phyloP scores from a whole-genome alignment of 2,329 filamentous ascomycete genomes.

The Coleophoma eucalyptorum region DNA sequence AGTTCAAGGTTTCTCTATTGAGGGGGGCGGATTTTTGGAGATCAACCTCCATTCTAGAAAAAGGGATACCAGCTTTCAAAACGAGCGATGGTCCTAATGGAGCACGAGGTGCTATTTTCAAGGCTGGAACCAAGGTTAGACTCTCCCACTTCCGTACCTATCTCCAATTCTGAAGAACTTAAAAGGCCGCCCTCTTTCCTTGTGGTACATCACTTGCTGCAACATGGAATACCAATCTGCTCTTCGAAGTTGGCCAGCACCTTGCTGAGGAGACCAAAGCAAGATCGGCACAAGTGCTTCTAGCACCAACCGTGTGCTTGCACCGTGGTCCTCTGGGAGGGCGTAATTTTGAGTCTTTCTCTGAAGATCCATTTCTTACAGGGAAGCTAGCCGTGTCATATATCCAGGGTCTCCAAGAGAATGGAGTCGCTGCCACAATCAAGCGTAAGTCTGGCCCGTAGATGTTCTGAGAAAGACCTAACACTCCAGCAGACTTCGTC shows the following conservation, averaged over 20 bases:
- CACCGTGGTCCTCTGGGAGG: slow-evolving; percentile 81
- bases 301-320: slow-evolving; percentile 78
- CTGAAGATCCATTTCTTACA: slow-evolving; percentile 75
- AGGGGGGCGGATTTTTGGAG: slow-evolving; percentile 68
- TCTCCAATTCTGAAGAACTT: background rate
- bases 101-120: slow-evolving; percentile 64
- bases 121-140: slow-evolving; percentile 58
- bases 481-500: slow-evolving; percentile 49
- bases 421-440: slow-evolving; percentile 71
- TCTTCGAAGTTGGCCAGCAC: slow-evolving; percentile 66
- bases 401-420: slow-evolving; percentile 69
- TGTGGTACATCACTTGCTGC: slow-evolving; percentile 76
- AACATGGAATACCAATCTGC: slow-evolving; percentile 71
- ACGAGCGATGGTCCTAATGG: slow-evolving; percentile 69
- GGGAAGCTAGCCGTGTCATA: slow-evolving; percentile 70
- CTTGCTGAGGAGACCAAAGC: slow-evolving; percentile 70
- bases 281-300: slow-evolving; percentile 68
- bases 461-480: slow-evolving; percentile 4
- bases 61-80: slow-evolving; percentile 62
- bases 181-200: slow-evolving; percentile 70
- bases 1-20: slow-evolving; percentile 48
- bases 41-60: slow-evolving; percentile 58
- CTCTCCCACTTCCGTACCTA: background rate
- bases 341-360: slow-evolving; percentile 83
- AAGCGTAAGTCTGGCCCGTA: slow-evolving; percentile 52